A percentile compares a stretch with the other conserved stretches of the same genome.
These are phyloP conservation scores for Colletotrichum sp. DNA, from an alignment of 2,329 filamentous ascomycete genomes.

Conservation along the genomic window DNA sequence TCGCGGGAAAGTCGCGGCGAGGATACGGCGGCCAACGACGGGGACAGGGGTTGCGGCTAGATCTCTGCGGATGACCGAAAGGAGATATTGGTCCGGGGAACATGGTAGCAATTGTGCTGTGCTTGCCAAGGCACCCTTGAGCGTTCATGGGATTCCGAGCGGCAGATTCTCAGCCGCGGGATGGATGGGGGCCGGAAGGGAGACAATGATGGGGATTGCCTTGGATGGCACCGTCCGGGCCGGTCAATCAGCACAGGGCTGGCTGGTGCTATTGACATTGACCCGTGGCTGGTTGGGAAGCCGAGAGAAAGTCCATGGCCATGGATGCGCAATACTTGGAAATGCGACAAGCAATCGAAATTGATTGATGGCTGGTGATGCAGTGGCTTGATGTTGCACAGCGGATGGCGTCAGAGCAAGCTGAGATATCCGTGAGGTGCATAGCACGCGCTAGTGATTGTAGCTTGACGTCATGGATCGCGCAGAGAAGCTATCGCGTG, in stretches of 20 bases:
- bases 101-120: not conserved
- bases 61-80: not conserved
- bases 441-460: not conserved
- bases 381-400: slow-evolving; percentile 14
- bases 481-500: not conserved
- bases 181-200: not conserved
- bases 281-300: not conserved
- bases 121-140: not conserved
- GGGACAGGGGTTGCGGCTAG: not conserved
- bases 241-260: not conserved
- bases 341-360: not conserved
- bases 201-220: not conserved
- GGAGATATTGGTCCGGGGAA: not conserved
- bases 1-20: not conserved
- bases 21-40: not conserved
- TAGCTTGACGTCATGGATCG: slow-evolving; percentile 20
- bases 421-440: not conserved
- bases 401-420: slow-evolving; percentile 17
- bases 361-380: slow-evolving; percentile 4
- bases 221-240: not conserved
- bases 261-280: not conserved
- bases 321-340: not conserved
- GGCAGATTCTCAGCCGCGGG: not conserved
- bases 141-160: not conserved
- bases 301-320: not conserved